Evolutionary conservation across 257 asterid species (phyloP), one percentile per base, ranked within the genome.

Genomic region (Ocimum tenuiflorum): DNA sequence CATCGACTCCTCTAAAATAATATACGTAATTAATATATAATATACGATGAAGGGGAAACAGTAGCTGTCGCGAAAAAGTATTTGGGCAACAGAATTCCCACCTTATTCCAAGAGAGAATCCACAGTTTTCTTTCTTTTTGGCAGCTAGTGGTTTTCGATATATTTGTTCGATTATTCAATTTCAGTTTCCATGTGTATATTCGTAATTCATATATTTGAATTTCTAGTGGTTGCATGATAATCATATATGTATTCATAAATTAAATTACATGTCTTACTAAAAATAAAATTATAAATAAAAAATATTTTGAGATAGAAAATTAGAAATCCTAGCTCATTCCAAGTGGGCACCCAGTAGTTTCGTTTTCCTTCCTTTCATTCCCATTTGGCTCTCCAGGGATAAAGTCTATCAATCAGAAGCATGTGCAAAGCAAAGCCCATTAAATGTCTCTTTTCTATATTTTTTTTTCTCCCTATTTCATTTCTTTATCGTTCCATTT

Each of bases 361-460:
- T n/a, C n/a, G 71, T 47, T 63, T 49, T 22, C 10, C 11, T 43
- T 2, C 36, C 56, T 53, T 67, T 48, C 4, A 8, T 12, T 45
- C 43, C 27, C 2, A 47, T 13, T 63, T 62, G 2, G 10, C 3
- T 1, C 3, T 27, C 19, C 17, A 14, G 53, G 46, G 51, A 20
- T 69, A 49, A 62, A 63, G 9, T 36, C 64, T 20, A 58, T 64
- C 59, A 53, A 60, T 67, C 64, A 38, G 12, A 23, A 19, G 73
- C 78, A 68, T 69, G 75, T 75, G 80, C 63, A 58, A 5, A 29
- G 60, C 50, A 65, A 35, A 57, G 6, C 11, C 36, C 42, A 7
- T n/a, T n/a, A n/a, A n/a, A n/a, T n/a, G n/a, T n/a, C n/a, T 57
- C 3, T 33, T 24, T 38, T 35, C 61, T 46, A n/a, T 8, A 14